Evolutionary conservation across 2,329 filamentous ascomycete species (phyloP), one percentile per base, ranked within the genome.

Genomic region (Aspergillus sergii): DNA sequence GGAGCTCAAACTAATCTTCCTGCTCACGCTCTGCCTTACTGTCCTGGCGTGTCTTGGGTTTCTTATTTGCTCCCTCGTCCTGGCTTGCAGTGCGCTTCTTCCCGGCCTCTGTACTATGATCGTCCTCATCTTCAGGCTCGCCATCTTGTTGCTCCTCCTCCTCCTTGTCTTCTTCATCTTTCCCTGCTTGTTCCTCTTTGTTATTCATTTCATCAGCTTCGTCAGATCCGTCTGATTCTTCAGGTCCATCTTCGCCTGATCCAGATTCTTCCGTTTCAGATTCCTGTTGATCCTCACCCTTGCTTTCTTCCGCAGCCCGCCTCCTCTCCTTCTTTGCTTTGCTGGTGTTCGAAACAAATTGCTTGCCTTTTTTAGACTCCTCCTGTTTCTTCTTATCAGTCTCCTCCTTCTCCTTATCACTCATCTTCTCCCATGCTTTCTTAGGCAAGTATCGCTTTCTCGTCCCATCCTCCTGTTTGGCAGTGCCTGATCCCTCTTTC

Each of bases 391-490:
- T 82, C 68, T 81, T 77, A 32, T 77, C 66, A 78, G 83, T 80
- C 57, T 80, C 69, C 68, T 83, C 78, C 81, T 82, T 82, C 69
- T 82, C 80, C 28, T 76, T 64, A 46, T 83, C 80, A 48, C 67
- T 77, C 81, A 83, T 80, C 55, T 80, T 68, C 68, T 83, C 80
- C 82, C 81, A 83, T 1, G 81, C 81, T 64, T 81, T 78, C 69
- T 82, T 82, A 1, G 82, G 80, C 53, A 82, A 62, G 67, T 83
- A 83, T 21, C 80, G 68, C 69, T 82, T 79, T 64, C 79, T 70
- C 1, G 77, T 80, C 1, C 79, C 81, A 64, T 82, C 80, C 3
- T 74, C 75, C 57, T 81, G 69, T 62, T 80, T 80, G 1, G 82
- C 81, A n/a, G 77, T 71, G 0, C 77, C 81, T 8, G 73, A 76